Base-by-base conservation (phyloP, 768 basidiomycete genomes). In the Mycena filopes region DNA sequence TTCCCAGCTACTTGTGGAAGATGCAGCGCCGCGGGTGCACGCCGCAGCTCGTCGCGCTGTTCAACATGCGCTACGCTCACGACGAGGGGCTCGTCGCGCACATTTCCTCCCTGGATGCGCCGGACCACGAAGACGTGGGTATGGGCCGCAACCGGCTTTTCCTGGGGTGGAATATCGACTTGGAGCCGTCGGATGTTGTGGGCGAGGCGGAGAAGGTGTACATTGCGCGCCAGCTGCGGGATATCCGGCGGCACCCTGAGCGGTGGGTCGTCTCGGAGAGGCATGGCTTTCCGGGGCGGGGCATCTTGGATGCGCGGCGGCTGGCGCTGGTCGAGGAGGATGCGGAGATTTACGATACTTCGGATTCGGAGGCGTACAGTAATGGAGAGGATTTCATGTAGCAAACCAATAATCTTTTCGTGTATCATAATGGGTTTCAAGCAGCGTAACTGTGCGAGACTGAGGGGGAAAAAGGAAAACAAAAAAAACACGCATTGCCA, bases 121-220 rank as follows among this genome's bases (percentile, higher is more conserved):
- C 78, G 28, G 67, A 72, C 33, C 62, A 69, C 42, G 64, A 36
- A 11, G 36, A 45, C 45, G 60, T 72, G 26, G 49, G 54, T 18
- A 74, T 78, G 26, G 76, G 72, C 18, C 78, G 82, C 71, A 79
- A 83, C 67, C 79, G 82, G 28, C 71, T 92, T 11, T 88, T 81
- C 66, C 80, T 93, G 6, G 91, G 91, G 6, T 93, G 89, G 89
- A 92, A 91, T 67, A 82, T 92, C 57, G 68, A 76, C 13, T 8
- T 66, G 26, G 60, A 47, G 2, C 6, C 21, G 21, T 74, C 89
- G 49, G 81, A 86, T 60, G 73, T 69, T 16, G 76, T 77, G 42
- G 88, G 89, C 62, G 71, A 71, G 8, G 80, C 82, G 48, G 87
- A 84, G 21, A 75, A 77, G 11, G 72, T 70, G 40, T 86, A 78